A percentile compares a stretch with the other conserved stretches of the same genome.
Conservation (phyloP, 2,329 filamentous ascomycete genomes). For the Penicillium sp. region DNA sequence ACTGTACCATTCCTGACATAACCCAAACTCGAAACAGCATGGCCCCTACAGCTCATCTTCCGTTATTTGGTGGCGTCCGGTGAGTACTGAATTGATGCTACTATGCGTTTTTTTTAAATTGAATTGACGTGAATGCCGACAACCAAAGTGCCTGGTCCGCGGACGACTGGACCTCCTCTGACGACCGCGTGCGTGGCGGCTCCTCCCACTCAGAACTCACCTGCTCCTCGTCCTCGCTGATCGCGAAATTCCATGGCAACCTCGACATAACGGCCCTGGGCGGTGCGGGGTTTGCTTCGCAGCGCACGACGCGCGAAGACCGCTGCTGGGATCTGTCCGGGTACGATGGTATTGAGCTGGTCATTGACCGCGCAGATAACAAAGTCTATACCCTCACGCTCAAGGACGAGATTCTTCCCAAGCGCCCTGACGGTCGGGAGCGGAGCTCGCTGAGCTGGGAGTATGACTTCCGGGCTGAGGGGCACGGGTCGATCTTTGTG, state of each 20-base stretch:
- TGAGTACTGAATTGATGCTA: neutral
- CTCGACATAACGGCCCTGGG: conserved; percentile 73
- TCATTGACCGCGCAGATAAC: conserved; percentile 52
- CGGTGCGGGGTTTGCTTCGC: conserved; percentile 78
- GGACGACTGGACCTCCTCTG: conserved; percentile 63
- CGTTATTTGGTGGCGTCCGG: conserved; percentile 18
- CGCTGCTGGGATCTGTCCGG: conserved; percentile 61
- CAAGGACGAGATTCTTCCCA: conserved; percentile 65
- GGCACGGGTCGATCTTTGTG: conserved; percentile 51
- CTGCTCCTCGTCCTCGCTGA: conserved; percentile 31
- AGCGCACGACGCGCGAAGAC: conserved; percentile 61
- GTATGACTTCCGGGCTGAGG: conserved; percentile 56
- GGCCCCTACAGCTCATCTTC: conserved; percentile 16
- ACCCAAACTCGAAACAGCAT: conserved; percentile 4
- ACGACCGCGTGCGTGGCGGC: conserved; percentile 76
- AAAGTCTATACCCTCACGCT: conserved; percentile 72
- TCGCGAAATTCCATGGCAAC: conserved; percentile 61
- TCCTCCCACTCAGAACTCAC: conserved; percentile 57
- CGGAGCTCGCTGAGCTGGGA: conserved; percentile 72
- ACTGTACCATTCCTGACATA: conserved; percentile 2
- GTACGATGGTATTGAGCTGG: conserved; percentile 61
- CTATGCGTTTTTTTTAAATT: conserved; percentile 1
- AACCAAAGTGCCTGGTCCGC: conserved; percentile 15
- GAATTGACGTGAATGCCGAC: neutral
- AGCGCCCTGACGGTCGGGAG: conserved; percentile 61